Conservation (phyloP, 2,329 filamentous ascomycete genomes). For the Coniochaeta sp. region DNA sequence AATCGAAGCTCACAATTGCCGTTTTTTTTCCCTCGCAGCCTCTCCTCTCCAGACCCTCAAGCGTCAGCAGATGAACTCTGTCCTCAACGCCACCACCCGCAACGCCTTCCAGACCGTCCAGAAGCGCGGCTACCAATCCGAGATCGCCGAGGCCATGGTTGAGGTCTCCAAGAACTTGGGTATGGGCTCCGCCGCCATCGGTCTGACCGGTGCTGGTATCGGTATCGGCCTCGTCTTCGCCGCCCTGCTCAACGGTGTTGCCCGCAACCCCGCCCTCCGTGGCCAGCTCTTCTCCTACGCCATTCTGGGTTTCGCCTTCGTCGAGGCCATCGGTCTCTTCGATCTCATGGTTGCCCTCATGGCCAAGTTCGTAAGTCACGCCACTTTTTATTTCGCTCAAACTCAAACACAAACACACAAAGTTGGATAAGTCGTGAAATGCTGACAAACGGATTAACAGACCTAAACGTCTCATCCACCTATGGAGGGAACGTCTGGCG, state of each 20-base stretch:
- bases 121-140: slow-evolving; percentile 76
- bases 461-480: slow-evolving; percentile 17
- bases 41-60: slow-evolving; percentile 67
- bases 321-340: slow-evolving; percentile 86
- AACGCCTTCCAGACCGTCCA: slow-evolving; percentile 52
- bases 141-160: slow-evolving; percentile 82
- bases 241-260: slow-evolving; percentile 79
- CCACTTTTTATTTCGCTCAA: not conserved
- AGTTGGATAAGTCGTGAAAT: not conserved
- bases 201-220: slow-evolving; percentile 88
- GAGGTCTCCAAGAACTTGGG: slow-evolving; percentile 87
- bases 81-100: slow-evolving; percentile 60
- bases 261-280: slow-evolving; percentile 90
- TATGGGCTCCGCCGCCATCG: slow-evolving; percentile 85
- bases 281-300: slow-evolving; percentile 94
- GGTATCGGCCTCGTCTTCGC: slow-evolving; percentile 95
- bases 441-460: slow-evolving; percentile 7
- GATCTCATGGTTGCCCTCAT: slow-evolving; percentile 89
- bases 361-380: slow-evolving; percentile 71
- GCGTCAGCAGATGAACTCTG: slow-evolving; percentile 62
- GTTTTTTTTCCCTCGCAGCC: slow-evolving; percentile 35
- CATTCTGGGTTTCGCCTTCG: slow-evolving; percentile 94
- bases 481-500: slow-evolving; percentile 11
- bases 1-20: slow-evolving; percentile 23
- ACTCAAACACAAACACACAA: no score